Percentiles rank a stretch among this genome's conserved stretches.
Conservation (phyloP, 202 grass and related monocot species). For the Alloteropsis angusta region DNA sequence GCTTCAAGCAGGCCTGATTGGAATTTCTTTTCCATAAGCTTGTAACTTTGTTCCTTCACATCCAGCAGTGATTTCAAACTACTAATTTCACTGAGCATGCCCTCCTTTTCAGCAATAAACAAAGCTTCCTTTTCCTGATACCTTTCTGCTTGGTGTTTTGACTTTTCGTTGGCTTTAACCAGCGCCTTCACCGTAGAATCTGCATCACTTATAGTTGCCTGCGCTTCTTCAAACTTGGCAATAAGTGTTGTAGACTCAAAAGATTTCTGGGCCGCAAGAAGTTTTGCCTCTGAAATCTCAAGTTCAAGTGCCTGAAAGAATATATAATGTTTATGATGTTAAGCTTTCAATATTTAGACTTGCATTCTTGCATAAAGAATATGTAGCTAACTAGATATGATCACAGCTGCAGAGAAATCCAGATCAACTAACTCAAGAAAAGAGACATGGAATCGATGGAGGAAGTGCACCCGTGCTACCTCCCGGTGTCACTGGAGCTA, state of each 20-base stretch:
- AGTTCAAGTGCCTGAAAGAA: constrained; percentile 55
- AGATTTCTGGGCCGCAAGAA: constrained; percentile 57
- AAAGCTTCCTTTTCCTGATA: constrained; percentile 47
- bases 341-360: background rate
- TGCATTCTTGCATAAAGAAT: background rate
- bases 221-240: constrained; percentile 66
- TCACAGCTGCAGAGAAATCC: background rate
- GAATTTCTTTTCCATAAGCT: constrained; percentile 49
- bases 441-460: background rate
- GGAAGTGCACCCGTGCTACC: background rate
- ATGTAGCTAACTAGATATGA: background rate
- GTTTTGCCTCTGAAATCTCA: constrained; percentile 61
- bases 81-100: constrained; percentile 41
- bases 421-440: constrained; percentile 7
- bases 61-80: constrained; percentile 41
- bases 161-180: constrained; percentile 57
- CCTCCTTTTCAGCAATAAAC: constrained; percentile 37
- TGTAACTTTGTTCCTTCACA: constrained; percentile 50
- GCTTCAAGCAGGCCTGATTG: constrained; percentile 39
- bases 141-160: constrained; percentile 54
- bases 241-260: constrained; percentile 65
- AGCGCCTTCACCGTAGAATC: constrained; percentile 65
- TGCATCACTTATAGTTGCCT: constrained; percentile 74
- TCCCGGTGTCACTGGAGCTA: background rate
- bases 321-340: background rate